These are phyloP conservation scores for Hanseniaspora mollemarum DNA, from an alignment of 805 yeast species.

Conservation along the genomic window DNA sequence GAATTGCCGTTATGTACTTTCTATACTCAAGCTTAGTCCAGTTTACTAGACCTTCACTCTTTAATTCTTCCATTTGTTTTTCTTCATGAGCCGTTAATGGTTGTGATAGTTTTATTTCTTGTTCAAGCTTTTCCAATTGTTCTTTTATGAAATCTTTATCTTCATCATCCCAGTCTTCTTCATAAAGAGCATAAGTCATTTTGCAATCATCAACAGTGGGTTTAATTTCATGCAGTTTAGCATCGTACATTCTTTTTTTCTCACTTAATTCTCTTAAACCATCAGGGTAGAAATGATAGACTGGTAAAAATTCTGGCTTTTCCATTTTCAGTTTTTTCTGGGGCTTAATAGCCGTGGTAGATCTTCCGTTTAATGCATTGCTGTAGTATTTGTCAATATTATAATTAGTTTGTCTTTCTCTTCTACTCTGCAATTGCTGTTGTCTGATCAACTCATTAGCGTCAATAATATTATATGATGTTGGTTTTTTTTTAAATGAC, in stretches of 20 bases:
- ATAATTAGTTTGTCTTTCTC: constrained; percentile 75
- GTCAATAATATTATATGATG: constrained; percentile 38
- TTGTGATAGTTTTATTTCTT: constrained; percentile 63
- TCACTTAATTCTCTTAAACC: constrained; percentile 65
- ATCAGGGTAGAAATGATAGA: constrained; percentile 85
- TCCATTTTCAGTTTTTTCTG: constrained; percentile 70
- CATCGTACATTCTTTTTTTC: constrained; percentile 65
- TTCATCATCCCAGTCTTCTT: constrained; percentile 32
- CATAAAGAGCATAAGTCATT: constrained; percentile 22
- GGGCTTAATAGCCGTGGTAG: constrained; percentile 33
- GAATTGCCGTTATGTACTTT: constrained; percentile 61
- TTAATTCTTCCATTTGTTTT: constrained; percentile 35
- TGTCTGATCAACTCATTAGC: constrained; percentile 50
- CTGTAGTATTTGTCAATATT: constrained; percentile 79
- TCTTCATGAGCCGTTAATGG: constrained; percentile 72
- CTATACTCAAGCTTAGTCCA: constrained; percentile 86
- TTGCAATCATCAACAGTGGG: constrained; percentile 50
- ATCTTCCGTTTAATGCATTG: constrained; percentile 64
- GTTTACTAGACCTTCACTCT: constrained; percentile 60
- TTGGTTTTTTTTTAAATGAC: constrained; percentile 57
- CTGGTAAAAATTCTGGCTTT: constrained; percentile 67
- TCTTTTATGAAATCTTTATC: constrained; percentile 35
- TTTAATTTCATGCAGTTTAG: constrained; percentile 55
- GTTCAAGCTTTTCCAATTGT: constrained; percentile 51
- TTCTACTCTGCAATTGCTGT: constrained; percentile 33